A percentile compares a stretch with the other conserved stretches of the same genome.
Evolutionary conservation across 139 green algal species (phyloP).

Genomic region (Asterochloris erici): DNA sequence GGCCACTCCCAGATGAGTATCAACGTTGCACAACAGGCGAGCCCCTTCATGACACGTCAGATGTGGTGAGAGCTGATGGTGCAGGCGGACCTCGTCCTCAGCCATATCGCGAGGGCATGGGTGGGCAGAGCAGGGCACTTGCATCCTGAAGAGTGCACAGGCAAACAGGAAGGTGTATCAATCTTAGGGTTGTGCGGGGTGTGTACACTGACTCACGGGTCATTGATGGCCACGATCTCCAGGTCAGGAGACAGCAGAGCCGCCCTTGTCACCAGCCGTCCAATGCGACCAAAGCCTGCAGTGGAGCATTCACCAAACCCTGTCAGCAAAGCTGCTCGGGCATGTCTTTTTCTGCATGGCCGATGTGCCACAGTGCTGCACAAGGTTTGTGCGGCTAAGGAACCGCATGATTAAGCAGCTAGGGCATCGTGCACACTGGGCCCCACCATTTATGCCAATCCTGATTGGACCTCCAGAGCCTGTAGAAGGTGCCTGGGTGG

Average conservation of each 20-base stretch:
- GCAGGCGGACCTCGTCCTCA: no score
- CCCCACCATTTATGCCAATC: slow-evolving; percentile 85
- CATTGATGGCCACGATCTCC: slow-evolving; percentile 83
- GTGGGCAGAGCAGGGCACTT: no score
- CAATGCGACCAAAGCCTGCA: slow-evolving; percentile 90
- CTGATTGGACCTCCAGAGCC: slow-evolving; percentile 51
- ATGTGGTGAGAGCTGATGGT: no score
- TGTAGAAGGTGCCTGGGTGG: not conserved
- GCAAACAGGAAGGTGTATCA: no score
- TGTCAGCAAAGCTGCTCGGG: not conserved
- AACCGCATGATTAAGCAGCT: not conserved
- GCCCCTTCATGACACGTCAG: no score
- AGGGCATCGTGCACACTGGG: no score
- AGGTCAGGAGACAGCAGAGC: slow-evolving; percentile 62
- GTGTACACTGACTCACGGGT: slow-evolving; percentile 38
- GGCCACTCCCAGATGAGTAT: no score
- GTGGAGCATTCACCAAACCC: not conserved
- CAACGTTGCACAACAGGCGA: no score
- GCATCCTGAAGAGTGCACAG: no score
- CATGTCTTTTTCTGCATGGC: not conserved
- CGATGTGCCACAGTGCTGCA: no score
- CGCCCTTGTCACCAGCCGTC: slow-evolving; percentile 57
- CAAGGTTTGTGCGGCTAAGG: not conserved
- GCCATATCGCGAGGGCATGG: no score
- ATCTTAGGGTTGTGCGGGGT: no score